Percentiles rank a stretch among this genome's conserved stretches.
These are phyloP conservation scores for Aspergillus ustus DNA, from an alignment of 2,329 filamentous ascomycete species.

Conservation along the genomic window DNA sequence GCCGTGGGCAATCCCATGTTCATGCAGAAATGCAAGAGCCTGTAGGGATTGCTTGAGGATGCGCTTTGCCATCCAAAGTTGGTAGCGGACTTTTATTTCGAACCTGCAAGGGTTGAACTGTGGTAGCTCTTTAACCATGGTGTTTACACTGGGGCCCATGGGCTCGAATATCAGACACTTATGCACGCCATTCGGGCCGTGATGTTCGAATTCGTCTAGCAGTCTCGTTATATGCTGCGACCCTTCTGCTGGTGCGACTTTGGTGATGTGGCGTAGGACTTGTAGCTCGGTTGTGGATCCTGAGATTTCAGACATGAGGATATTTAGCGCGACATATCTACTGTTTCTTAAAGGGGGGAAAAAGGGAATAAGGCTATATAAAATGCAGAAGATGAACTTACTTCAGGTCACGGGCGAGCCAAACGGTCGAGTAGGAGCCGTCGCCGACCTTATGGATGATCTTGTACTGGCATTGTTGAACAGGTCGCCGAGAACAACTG, in stretches of 20 bases:
- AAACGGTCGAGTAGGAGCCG: conserved; percentile 52
- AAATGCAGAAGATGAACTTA: conserved; percentile 25
- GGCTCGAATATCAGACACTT: conserved; percentile 38
- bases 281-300: conserved; percentile 24
- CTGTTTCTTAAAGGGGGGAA: too few species aligned
- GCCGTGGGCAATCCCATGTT: conserved; percentile 30
- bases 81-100: conserved; percentile 29
- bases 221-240: conserved; percentile 24
- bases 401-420: conserved; percentile 45
- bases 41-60: conserved; percentile 32
- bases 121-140: conserved; percentile 29
- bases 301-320: conserved; percentile 31
- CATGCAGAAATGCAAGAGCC: conserved; percentile 31
- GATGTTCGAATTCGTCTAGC: conserved; percentile 32
- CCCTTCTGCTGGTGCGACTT: conserved; percentile 22
- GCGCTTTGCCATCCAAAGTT: conserved; percentile 29
- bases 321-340: conserved; percentile 39
- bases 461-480: conserved; percentile 46
- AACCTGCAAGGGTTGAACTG: conserved; percentile 24
- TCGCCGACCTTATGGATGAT: conserved; percentile 52
- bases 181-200: conserved; percentile 39
- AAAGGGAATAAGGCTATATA: too few species aligned
- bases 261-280: conserved; percentile 23
- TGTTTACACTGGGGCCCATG: conserved; percentile 35
- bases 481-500: conserved; percentile 46